These are phyloP conservation scores for Xylaria sp. DNA, from an alignment of 2,329 filamentous ascomycete species.

Conservation along the genomic window DNA sequence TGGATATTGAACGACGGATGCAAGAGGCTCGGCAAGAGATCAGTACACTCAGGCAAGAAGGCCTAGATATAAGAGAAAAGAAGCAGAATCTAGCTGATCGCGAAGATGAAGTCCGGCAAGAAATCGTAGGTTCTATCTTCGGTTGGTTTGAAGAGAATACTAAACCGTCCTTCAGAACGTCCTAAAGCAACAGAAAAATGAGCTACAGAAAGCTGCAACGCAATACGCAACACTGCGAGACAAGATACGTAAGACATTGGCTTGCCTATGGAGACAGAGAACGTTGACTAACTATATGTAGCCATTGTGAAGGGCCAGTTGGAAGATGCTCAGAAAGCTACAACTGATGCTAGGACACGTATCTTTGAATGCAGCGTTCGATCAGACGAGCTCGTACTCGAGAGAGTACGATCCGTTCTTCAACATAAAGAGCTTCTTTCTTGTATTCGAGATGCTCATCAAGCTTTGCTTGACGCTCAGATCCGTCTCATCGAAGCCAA, in stretches of 20 bases:
- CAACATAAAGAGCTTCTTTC: slow-evolving; percentile 64
- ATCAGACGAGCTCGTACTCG: slow-evolving; percentile 60
- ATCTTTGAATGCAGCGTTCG: slow-evolving; percentile 58
- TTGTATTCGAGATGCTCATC: slow-evolving; percentile 65
- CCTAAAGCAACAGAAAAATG: slow-evolving; percentile 67
- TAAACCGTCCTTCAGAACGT: slow-evolving; percentile 45
- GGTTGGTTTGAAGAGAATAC: slow-evolving; percentile 4
- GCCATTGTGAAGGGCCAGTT: slow-evolving; percentile 45
- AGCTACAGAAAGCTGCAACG: slow-evolving; percentile 68
- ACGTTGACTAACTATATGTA: slow-evolving; percentile 32
- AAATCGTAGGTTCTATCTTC: slow-evolving; percentile 48
- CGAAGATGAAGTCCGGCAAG: slow-evolving; percentile 50
- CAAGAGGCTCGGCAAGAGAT: slow-evolving; percentile 48
- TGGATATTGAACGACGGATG: slow-evolving; percentile 62
- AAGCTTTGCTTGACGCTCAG: slow-evolving; percentile 70
- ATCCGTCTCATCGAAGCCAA: slow-evolving; percentile 77
- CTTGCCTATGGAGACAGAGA: not conserved
- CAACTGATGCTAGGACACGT: slow-evolving; percentile 46
- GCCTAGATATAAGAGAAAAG: slow-evolving; percentile 46
- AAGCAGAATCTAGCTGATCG: slow-evolving; percentile 46
- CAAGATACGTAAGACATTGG: slow-evolving; percentile 65
- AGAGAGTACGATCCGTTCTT: slow-evolving; percentile 61
- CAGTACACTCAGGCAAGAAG: slow-evolving; percentile 43
- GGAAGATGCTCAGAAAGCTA: slow-evolving; percentile 40
- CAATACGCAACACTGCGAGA: slow-evolving; percentile 71